Percentiles rank a stretch among this genome's conserved stretches.
Conservation (phyloP, 2,329 filamentous ascomycete genomes). For the Penicillium vulpinum region DNA sequence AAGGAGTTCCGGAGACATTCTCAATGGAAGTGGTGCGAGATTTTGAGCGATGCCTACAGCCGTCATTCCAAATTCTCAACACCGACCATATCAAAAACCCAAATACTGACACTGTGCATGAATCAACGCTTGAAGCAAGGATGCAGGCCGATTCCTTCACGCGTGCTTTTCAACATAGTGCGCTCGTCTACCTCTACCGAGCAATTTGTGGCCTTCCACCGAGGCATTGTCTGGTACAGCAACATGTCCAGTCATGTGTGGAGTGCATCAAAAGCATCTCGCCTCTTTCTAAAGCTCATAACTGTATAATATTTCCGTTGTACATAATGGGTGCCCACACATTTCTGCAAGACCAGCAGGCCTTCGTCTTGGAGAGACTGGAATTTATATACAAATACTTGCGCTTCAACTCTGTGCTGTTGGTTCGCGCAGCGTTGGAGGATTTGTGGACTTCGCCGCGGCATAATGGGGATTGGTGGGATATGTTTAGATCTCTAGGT, state of each 20-base stretch:
- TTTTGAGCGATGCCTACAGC: conserved; percentile 9
- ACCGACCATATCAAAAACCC: conserved; percentile 2
- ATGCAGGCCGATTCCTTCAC: conserved; percentile 41
- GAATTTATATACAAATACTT: conserved; percentile 8
- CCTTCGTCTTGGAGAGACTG: conserved; percentile 3
- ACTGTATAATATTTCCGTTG: conserved; percentile 14
- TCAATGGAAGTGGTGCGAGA: conserved; percentile 7
- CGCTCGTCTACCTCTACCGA: conserved; percentile 47
- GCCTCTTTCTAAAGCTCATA: conserved; percentile 8
- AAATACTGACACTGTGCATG: conserved; percentile 8
- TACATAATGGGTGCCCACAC: conserved; percentile 14
- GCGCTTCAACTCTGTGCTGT: conserved; percentile 8
- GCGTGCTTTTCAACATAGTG: conserved; percentile 44
- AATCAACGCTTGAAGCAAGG: conserved; percentile 22
- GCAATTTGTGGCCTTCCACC: conserved; percentile 44
- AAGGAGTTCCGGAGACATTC: background rate
- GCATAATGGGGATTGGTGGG: conserved; percentile 10
- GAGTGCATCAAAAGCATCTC: conserved; percentile 9
- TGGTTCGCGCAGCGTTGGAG: conserved; percentile 8
- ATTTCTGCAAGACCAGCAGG: conserved; percentile 7
- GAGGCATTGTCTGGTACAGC: conserved; percentile 43
- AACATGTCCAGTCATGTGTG: conserved; percentile 19
- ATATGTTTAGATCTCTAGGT: conserved; percentile 9
- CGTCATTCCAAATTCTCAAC: background rate
- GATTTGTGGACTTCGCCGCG: conserved; percentile 9